Percentiles rank a stretch among this genome's conserved stretches.
Evolutionary conservation across 2,329 filamentous ascomycete species (phyloP).

Genomic region (Bipolaris victoriae): DNA sequence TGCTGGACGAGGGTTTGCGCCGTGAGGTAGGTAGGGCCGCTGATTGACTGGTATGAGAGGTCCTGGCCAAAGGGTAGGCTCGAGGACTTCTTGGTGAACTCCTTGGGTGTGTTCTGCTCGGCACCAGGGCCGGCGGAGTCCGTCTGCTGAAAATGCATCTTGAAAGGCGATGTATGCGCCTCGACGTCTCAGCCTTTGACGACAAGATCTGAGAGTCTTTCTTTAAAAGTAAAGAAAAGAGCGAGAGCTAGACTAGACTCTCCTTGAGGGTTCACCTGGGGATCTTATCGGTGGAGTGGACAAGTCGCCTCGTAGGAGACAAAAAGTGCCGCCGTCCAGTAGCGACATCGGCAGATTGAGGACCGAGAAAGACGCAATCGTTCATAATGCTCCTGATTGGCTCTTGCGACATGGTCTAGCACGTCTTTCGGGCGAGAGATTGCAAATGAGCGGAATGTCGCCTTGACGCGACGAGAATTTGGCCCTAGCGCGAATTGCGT

Average conservation of each 20-base stretch:
- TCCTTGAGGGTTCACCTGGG: constrained; percentile 24
- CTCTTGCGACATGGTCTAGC: constrained; percentile 17
- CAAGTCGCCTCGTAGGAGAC: constrained; percentile 19
- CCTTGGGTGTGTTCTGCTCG: constrained; percentile 39
- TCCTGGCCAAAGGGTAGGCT: constrained; percentile 61
- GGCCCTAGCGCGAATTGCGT: constrained; percentile 39
- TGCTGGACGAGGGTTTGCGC: constrained; percentile 95
- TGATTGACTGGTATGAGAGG: constrained; percentile 65
- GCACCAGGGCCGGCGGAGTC: constrained; percentile 47
- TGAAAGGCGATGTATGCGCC: constrained; percentile 22
- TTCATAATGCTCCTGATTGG: constrained; percentile 38
- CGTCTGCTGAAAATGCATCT: constrained; percentile 48
- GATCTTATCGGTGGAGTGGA: constrained; percentile 14
- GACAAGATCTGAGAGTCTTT: constrained; percentile 14
- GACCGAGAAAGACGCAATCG: constrained; percentile 35
- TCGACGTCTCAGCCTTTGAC: constrained; percentile 11
- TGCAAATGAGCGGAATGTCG: constrained; percentile 32
- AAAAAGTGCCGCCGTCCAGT: constrained; percentile 25
- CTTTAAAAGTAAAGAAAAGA: constrained; percentile 14
- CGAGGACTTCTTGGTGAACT: constrained; percentile 53
- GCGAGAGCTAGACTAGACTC: constrained; percentile 14
- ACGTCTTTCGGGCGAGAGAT: constrained; percentile 35
- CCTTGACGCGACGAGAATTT: constrained; percentile 36
- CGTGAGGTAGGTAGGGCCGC: constrained; percentile 89
- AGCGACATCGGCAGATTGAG: constrained; percentile 40